These are phyloP conservation scores for Cladosporium sp. DNA, from an alignment of 2,329 filamentous ascomycete species.

Conservation along the genomic window DNA sequence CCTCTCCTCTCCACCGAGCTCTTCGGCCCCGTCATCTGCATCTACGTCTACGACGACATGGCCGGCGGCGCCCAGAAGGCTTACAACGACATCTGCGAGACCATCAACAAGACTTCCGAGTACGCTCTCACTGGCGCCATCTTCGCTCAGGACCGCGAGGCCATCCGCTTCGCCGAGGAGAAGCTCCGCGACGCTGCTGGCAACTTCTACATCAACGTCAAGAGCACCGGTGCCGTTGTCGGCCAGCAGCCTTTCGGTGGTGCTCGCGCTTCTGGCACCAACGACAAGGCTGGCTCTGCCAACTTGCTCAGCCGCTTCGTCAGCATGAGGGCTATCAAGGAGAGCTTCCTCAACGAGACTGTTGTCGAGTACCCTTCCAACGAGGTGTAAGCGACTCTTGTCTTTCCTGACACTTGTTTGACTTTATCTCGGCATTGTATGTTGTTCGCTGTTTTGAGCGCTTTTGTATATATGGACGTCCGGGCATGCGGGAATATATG, in stretches of 20 bases:
- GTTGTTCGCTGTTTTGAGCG: not conserved
- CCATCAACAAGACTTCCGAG: slow-evolving; percentile 61
- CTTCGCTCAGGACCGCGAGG: slow-evolving; percentile 65
- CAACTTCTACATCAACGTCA: slow-evolving; percentile 83
- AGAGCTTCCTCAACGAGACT: slow-evolving; percentile 47
- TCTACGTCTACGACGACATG: slow-evolving; percentile 71
- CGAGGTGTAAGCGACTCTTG: slow-evolving; percentile 33
- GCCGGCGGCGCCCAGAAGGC: slow-evolving; percentile 39
- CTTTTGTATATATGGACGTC: not conserved
- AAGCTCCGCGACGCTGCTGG: slow-evolving; percentile 66
- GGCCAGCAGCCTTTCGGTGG: slow-evolving; percentile 41
- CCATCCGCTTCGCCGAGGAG: slow-evolving; percentile 64
- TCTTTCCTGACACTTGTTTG: not conserved
- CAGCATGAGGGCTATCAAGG: slow-evolving; percentile 53
- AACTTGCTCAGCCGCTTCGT: slow-evolving; percentile 49
- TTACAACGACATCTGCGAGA: slow-evolving; percentile 46
- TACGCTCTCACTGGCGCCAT: slow-evolving; percentile 74
- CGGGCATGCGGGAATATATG: not conserved
- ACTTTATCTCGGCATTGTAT: not conserved
- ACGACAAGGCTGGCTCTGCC: slow-evolving; percentile 53
- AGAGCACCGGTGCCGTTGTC: slow-evolving; percentile 52
- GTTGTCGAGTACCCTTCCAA: slow-evolving; percentile 53
- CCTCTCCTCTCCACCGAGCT: slow-evolving; percentile 71
- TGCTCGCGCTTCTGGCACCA: slow-evolving; percentile 51
- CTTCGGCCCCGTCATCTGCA: slow-evolving; percentile 70